Base-by-base conservation (phyloP, 139 green algal species). In the Zygnema cylindricum region DNA sequence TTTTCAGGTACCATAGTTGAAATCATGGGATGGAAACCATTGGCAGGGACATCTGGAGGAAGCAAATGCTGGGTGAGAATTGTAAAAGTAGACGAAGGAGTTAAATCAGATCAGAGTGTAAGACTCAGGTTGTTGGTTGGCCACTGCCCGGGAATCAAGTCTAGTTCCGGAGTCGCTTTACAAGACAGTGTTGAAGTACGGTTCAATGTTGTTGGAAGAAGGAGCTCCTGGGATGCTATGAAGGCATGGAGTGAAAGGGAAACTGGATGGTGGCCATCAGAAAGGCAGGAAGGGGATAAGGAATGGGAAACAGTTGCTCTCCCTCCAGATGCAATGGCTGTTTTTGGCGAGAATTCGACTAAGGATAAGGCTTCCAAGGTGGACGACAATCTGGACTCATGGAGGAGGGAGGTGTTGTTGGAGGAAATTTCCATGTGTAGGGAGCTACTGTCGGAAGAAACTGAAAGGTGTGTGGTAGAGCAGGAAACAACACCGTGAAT, bases 361-460 rank as follows among this genome's bases (percentile, higher is more conserved):
- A 16, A 16, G 21, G 21, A 79, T 11, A 16, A 79, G 71, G 21
- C 11, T 79, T 33, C 3, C 32, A 54, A 33, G 54, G n/a, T 11
- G 38, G 71, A 16, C 7, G 71, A 55, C 49, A 85, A 41, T 2
- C 30, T n/a, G n/a, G 43, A 25, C 11, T 42, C 23, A 69, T 86
- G 79, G 79, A 32, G 42, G 79, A 1, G 73, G 33, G 69, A 49
- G 1, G 32, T 88, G 83, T 25, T 88, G 32, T n/a, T 82, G 76
- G 32, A 57, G 36, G 69, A 88, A 69, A 43, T 88, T 69, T 57
- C 22, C 33, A 84, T 84, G 83, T 88, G 83, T 49, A 57, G 83
- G 1, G 83, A 88, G 69, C 83, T 88, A 25, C 76, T 88, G 30
- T 57, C 81, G 30, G 42, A 83, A 2, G 83, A 88, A 3, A 69